phyloP scores from a whole-genome alignment of 2,329 filamentous ascomycete genomes.

The Rugonectria rugulosa region DNA sequence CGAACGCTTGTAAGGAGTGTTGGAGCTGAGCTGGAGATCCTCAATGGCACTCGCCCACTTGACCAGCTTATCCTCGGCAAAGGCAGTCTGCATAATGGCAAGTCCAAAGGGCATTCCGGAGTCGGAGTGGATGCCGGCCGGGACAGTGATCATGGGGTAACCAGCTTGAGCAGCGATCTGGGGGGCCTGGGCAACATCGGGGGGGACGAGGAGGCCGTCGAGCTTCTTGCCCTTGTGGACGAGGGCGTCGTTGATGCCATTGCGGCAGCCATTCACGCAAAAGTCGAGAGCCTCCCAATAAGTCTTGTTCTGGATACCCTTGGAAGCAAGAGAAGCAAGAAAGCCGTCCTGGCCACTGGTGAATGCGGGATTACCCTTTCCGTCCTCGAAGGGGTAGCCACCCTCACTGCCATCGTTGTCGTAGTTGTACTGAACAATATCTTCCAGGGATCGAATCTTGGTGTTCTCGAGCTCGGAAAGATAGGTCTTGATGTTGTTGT shows the following conservation, averaged over 20 bases:
- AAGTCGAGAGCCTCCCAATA: constrained; percentile 74
- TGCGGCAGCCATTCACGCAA: constrained; percentile 64
- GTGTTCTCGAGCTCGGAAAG: constrained; percentile 70
- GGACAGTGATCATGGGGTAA: constrained; percentile 76
- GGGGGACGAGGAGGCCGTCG: constrained; percentile 71
- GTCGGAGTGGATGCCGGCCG: constrained; percentile 63
- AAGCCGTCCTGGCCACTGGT: constrained; percentile 76
- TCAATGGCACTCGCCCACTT: constrained; percentile 71
- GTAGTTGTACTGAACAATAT: constrained; percentile 71
- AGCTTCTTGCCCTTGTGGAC: constrained; percentile 54
- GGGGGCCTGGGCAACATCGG: constrained; percentile 71
- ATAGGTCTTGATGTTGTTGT: constrained; percentile 68
- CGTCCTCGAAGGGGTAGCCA: constrained; percentile 62
- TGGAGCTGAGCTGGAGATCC: constrained; percentile 57
- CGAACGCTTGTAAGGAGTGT: constrained; percentile 55
- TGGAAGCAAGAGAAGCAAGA: constrained; percentile 66
- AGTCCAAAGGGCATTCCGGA: constrained; percentile 69
- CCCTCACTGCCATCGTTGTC: constrained; percentile 73
- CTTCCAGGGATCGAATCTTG: constrained; percentile 64
- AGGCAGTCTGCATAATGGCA: constrained; percentile 66
- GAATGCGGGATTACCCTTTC: constrained; percentile 64
- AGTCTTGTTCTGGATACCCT: constrained; percentile 67
- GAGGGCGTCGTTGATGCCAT: constrained; percentile 75
- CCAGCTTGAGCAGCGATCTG: constrained; percentile 79
- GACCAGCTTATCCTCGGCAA: constrained; percentile 64